Evolutionary conservation across 306 rosid species (phyloP), one percentile per base, ranked within the genome.

Genomic region (Prosopis cineraria): DNA sequence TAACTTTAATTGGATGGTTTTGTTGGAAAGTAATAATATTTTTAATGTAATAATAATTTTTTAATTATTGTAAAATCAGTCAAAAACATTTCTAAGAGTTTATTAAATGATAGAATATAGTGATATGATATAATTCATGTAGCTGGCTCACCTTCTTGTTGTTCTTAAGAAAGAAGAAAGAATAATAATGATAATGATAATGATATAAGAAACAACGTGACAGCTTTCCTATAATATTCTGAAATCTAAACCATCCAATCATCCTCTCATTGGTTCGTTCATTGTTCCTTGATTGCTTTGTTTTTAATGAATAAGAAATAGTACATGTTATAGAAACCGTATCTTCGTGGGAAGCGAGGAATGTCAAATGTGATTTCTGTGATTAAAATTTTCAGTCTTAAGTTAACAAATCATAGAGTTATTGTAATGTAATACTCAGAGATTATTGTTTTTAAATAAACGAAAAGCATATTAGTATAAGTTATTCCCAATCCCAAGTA

Each of bases 331-430:
- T 40, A 64, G 22, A 37, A 60, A 39, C 53, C 10, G 73, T 40
- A 55, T 37, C 85, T 50, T 82, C 70, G 82, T 66, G 80, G 82
- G 74, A 71, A 58, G 80, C 84, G 80, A 80, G 70, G 85, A 79
- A 25, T 75, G 84, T 82, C 84, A 79, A 81, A 74, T 67, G 76
- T 27, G 17, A 41, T 67, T 69, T 24, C 76, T 39, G 78, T 56
- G 59, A 22, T 48, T 36, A 75, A 10, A 37, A 34, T 43, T 10
- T 12, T 62, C 44, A 17, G n/a, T 43, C 56, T 59, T 52, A 68
- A 29, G 66, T 36, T 39, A 29, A 25, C 29, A 60, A 64, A 56
- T 14, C 25, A 9, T 1, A 33, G 19, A 24, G 20, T 30, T 30
- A n/a, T 47, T 29, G 56, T 5, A 56, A 59, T 29, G 56, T 5